Percentiles rank a stretch among this genome's conserved stretches.
Conservation (phyloP, 345 rosid genomes). For the Hibiscus trionum region DNA sequence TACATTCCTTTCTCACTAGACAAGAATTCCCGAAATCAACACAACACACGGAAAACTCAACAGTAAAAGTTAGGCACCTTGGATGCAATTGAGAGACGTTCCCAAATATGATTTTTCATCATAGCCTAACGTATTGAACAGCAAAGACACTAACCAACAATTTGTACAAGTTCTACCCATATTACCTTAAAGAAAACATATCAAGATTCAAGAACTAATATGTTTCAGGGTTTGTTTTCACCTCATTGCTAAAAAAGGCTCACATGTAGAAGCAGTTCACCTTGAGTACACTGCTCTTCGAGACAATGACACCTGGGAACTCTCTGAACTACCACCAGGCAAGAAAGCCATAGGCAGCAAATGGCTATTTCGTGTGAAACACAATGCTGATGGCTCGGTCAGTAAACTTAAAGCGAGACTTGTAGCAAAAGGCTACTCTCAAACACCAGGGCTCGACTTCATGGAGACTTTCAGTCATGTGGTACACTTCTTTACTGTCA, state of each 20-base stretch:
- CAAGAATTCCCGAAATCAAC: not conserved
- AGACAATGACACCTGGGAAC: too few species aligned
- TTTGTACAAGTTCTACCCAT: not conserved
- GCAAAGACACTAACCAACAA: not conserved
- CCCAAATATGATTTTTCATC: not conserved
- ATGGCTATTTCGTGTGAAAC: too few species aligned
- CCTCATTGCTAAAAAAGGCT: not conserved
- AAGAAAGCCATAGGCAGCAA: too few species aligned
- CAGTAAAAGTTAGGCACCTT: not conserved
- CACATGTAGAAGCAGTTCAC: not conserved
- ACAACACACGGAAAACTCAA: not conserved
- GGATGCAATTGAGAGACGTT: not conserved
- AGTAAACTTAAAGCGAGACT: too few species aligned
- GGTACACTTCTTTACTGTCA: too few species aligned
- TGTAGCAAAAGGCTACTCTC: too few species aligned
- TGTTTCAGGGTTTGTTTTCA: not conserved
- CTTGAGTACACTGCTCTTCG: too few species aligned
- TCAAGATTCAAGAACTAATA: not conserved
- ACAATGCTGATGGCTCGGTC: too few species aligned
- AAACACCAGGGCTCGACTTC: too few species aligned
- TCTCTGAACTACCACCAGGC: too few species aligned
- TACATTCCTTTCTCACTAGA: not conserved
- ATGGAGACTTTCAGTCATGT: too few species aligned
- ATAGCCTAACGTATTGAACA: not conserved
- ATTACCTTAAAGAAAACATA: not conserved